Base-by-base conservation (phyloP, 2,329 filamentous ascomycete genomes). In the Lasiodiplodia sp. region DNA sequence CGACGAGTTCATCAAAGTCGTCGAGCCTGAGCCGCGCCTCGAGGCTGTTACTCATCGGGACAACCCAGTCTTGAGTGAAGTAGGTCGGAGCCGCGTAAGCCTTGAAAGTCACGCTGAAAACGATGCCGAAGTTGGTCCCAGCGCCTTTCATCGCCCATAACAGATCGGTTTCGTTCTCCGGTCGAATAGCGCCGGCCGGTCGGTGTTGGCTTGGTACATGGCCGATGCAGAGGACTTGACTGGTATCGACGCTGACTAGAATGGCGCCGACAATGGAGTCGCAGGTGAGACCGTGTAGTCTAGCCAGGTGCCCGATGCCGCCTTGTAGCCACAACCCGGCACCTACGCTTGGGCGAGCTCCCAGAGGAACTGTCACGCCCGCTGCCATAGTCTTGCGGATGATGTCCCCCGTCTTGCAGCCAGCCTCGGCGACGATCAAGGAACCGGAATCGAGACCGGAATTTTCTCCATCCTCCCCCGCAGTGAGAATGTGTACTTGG, bases 241-340 rank as follows among this genome's bases (percentile, higher is more conserved):
- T 79, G 44, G 83, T 83, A 0, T 79, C 73, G 66, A 87, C 82
- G 71, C 83, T 85, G 75, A 90, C 83, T 31, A 90, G 14, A 2
- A 90, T 82, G 23, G 85, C 88, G 70, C 88, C 88, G n/a, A 90
- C 75, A 56, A 91, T 85, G 55, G 83, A 75, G 71, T 91, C 88
- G 71, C 87, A 90, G 2, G 87, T 70, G 14, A 91, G 86, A 1
- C 88, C 88, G 70, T 88, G 76, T 10, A 81, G 67, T 69, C 88
- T 81, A 44, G 84, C 73, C n/a, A 89, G 78, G 71, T 90, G 87
- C 2, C 88, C 88, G 60, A 91, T 88, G 65, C 88, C 88, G 51
- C 89, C 89, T 79, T 91, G 88, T 57, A 91, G 79, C 87, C 87
- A 90, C 16, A 88, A 72, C 0, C 89, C 89, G 0, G 87, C 84